These are phyloP conservation scores for Taiozyma sp. DNA, from an alignment of 1,139 yeast species.

Conservation along the genomic window DNA sequence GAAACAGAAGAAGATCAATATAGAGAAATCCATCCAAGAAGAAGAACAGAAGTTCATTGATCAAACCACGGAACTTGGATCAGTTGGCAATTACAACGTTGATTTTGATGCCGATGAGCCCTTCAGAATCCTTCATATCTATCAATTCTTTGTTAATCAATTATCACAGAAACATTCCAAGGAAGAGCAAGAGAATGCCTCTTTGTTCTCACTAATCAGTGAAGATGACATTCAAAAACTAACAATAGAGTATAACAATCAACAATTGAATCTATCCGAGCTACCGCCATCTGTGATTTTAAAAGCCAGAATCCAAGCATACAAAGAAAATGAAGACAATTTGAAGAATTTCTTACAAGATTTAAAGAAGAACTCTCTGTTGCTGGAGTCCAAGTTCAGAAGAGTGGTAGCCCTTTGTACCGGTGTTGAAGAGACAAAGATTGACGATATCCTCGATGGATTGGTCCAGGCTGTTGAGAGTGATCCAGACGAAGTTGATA, in stretches of 20 bases:
- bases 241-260: slow-evolving; percentile 8
- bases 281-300: slow-evolving; percentile 62
- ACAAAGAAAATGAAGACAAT: slow-evolving; percentile 54
- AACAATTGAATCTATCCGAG: slow-evolving; percentile 20
- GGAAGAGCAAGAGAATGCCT: neutral
- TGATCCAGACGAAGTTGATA: slow-evolving; percentile 62
- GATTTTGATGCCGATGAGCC: slow-evolving; percentile 85
- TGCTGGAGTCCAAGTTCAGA: slow-evolving; percentile 78
- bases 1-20: slow-evolving; percentile 46
- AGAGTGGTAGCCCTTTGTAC: slow-evolving; percentile 88
- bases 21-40: slow-evolving; percentile 51
- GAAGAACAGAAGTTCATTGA: slow-evolving; percentile 48
- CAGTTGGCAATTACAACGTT: slow-evolving; percentile 38
- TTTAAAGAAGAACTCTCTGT: slow-evolving; percentile 47
- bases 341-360: slow-evolving; percentile 45
- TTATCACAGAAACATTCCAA: slow-evolving; percentile 23
- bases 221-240: slow-evolving; percentile 6
- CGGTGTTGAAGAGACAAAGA: slow-evolving; percentile 72
- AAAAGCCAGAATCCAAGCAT: slow-evolving; percentile 76
- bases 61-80: slow-evolving; percentile 32
- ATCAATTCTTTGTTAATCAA: slow-evolving; percentile 39
- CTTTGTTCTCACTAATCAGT: neutral
- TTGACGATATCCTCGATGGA: slow-evolving; percentile 80
- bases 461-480: slow-evolving; percentile 88
- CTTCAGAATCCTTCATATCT: slow-evolving; percentile 57